Percentiles rank a stretch among this genome's conserved stretches.
Evolutionary conservation across 2,329 filamentous ascomycete genomes (phyloP).

Genomic region (Claviceps capensis): DNA sequence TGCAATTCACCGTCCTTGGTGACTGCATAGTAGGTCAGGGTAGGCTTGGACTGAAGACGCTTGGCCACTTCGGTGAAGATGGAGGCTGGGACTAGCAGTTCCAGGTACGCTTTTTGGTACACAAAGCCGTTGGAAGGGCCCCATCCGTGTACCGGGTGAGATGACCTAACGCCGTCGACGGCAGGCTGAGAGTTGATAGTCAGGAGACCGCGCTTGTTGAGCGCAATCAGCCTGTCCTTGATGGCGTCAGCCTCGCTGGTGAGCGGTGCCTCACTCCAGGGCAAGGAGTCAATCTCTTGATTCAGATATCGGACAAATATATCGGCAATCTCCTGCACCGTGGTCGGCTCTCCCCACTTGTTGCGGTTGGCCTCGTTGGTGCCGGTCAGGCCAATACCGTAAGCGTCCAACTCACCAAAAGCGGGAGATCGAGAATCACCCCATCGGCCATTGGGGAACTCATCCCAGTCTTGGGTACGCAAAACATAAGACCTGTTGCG

Average conservation of each 20-base stretch:
- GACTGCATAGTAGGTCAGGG: constrained; percentile 89
- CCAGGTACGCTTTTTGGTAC: constrained; percentile 95
- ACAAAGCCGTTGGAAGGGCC: constrained; percentile 91
- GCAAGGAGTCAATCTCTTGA: constrained; percentile 66
- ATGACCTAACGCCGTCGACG: constrained; percentile 80
- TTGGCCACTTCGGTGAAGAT: constrained; percentile 64
- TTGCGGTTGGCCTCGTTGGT: constrained; percentile 94
- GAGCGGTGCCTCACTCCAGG: constrained; percentile 88
- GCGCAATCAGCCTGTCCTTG: constrained; percentile 58
- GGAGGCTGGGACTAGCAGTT: constrained; percentile 73
- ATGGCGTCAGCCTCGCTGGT: constrained; percentile 71
- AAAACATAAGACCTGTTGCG: constrained; percentile 90
- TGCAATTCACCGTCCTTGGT: constrained; percentile 69
- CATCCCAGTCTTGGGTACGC: constrained; percentile 96
- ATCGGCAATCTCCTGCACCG: constrained; percentile 64
- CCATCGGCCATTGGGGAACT: constrained; percentile 98
- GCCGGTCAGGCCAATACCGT: constrained; percentile 85
- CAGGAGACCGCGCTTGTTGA: constrained; percentile 77
- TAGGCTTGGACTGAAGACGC: constrained; percentile 63
- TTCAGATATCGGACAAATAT: constrained; percentile 79
- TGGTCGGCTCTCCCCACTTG: constrained; percentile 79
- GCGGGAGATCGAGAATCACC: constrained; percentile 92
- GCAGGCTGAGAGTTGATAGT: constrained; percentile 98
- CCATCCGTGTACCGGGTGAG: constrained; percentile 81
- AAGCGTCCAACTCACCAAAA: constrained; percentile 88